These are phyloP conservation scores for Apophysomyces sp. DNA, from an alignment of 371 early-diverging fungal species.

Conservation along the genomic window DNA sequence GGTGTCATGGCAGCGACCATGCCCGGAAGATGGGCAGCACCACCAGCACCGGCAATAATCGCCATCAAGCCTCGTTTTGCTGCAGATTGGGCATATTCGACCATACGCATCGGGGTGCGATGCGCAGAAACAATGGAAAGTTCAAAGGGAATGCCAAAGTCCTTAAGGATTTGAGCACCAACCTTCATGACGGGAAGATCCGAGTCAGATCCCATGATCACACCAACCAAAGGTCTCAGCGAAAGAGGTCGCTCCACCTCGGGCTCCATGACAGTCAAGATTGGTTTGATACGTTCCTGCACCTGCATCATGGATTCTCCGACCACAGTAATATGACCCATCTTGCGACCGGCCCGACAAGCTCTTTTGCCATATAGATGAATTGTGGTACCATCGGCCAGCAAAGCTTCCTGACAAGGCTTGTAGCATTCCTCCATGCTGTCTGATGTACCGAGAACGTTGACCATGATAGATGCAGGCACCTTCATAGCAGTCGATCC, in stretches of 20 bases:
- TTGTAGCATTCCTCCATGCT: slow-evolving; percentile 59
- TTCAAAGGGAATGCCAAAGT: slow-evolving; percentile 92
- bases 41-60: slow-evolving; percentile 97
- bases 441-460: slow-evolving; percentile 78
- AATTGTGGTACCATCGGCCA: slow-evolving; percentile 83
- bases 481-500: slow-evolving; percentile 90
- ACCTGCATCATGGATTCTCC: slow-evolving; percentile 80
- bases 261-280: slow-evolving; percentile 64
- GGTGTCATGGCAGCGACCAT: slow-evolving; percentile 98
- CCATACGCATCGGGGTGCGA: slow-evolving; percentile 92
- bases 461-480: slow-evolving; percentile 90
- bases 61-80: slow-evolving; percentile 88
- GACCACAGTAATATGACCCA: slow-evolving; percentile 96
- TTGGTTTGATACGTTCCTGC: slow-evolving; percentile 58
- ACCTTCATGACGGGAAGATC: slow-evolving; percentile 94
- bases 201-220: slow-evolving; percentile 98
- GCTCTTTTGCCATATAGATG: slow-evolving; percentile 94
- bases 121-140: slow-evolving; percentile 95
- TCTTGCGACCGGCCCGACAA: slow-evolving; percentile 87
- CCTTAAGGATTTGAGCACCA: slow-evolving; percentile 82
- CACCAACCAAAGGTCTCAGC: slow-evolving; percentile 80
- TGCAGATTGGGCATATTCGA: slow-evolving; percentile 87
- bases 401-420: slow-evolving; percentile 70
- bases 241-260: slow-evolving; percentile 45
- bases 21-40: slow-evolving; percentile 97